Evolutionary conservation across 306 rosid species (phyloP).

Genomic region (Begonia fuchsioides): DNA sequence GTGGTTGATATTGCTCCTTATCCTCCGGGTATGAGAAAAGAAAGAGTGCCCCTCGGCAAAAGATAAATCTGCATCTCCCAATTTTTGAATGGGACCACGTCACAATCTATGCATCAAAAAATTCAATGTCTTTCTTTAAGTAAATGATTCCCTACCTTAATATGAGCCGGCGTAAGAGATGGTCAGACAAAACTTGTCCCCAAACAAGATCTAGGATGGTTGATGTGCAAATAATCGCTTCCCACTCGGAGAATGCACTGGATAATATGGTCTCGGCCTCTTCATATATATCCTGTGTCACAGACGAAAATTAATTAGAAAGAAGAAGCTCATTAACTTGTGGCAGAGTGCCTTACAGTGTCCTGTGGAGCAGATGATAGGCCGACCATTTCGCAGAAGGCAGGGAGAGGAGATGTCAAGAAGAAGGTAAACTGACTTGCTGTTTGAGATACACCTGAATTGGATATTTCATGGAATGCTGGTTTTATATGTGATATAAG

Average conservation of each 20-base stretch:
- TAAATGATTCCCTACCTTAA: constrained; percentile 51
- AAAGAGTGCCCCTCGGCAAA: constrained; percentile 68
- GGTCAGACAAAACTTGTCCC: constrained; percentile 84
- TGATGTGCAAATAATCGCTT: constrained; percentile 62
- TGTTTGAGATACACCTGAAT: constrained; percentile 28
- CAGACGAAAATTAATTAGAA: constrained; percentile 15
- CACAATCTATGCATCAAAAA: background rate
- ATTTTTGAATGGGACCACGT: background rate
- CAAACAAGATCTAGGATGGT: constrained; percentile 73
- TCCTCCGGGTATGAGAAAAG: constrained; percentile 48
- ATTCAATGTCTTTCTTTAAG: constrained; percentile 4
- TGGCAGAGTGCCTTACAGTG: constrained; percentile 34
- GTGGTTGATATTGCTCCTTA: constrained; percentile 43
- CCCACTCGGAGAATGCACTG: constrained; percentile 79
- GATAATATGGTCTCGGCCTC: constrained; percentile 73
- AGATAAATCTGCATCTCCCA: constrained; percentile 55
- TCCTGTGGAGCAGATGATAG: constrained; percentile 29
- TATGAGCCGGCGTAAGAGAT: constrained; percentile 77
- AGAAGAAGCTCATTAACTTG: constrained; percentile 1
- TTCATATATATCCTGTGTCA: constrained; percentile 40
- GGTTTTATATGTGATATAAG: constrained; percentile 83
- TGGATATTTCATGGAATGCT: constrained; percentile 44
- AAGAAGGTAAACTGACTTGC: constrained; percentile 95
- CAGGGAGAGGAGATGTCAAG: constrained; percentile 84
- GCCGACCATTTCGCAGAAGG: constrained; percentile 85